These are phyloP conservation scores for Cytospora leucostoma DNA, from an alignment of 2,329 filamentous ascomycete species.

Conservation along the genomic window DNA sequence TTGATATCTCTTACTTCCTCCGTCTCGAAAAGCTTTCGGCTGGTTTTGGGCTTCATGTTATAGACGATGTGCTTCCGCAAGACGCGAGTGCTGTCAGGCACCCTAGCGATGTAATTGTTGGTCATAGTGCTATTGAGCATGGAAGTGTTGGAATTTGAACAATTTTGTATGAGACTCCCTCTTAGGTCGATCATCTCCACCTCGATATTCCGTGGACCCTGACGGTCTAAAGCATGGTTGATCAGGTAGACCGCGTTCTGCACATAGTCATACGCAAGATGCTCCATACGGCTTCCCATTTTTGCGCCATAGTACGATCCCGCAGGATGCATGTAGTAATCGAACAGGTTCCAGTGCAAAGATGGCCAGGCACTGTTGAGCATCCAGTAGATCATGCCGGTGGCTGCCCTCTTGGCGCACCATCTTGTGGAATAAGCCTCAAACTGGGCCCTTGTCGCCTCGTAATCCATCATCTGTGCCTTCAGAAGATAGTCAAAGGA, in stretches of 20 bases:
- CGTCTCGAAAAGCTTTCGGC: constrained; percentile 37
- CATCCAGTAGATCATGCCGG: constrained; percentile 69
- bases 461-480: constrained; percentile 64
- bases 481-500: constrained; percentile 62
- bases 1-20: constrained; percentile 37
- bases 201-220: constrained; percentile 45
- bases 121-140: too few species aligned
- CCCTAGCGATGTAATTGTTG: background rate
- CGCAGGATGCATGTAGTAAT: constrained; percentile 60
- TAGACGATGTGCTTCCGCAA: constrained; percentile 36
- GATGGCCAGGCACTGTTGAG: constrained; percentile 65
- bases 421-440: constrained; percentile 57
- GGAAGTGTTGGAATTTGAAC: constrained; percentile 48
- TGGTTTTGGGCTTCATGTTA: constrained; percentile 48
- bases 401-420: constrained; percentile 53
- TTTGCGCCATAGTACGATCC: constrained; percentile 64
- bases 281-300: constrained; percentile 50
- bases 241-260: constrained; percentile 51
- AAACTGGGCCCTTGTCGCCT: constrained; percentile 61
- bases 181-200: constrained; percentile 52
- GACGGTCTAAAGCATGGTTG: constrained; percentile 50
- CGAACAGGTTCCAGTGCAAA: constrained; percentile 66
- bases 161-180: too few species aligned
- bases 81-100: constrained; percentile 33
- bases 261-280: constrained; percentile 57